A percentile compares a stretch with the other conserved stretches of the same genome.
Conservation (phyloP, 2,329 filamentous ascomycete genomes). For the Hirsutella thompsonii region DNA sequence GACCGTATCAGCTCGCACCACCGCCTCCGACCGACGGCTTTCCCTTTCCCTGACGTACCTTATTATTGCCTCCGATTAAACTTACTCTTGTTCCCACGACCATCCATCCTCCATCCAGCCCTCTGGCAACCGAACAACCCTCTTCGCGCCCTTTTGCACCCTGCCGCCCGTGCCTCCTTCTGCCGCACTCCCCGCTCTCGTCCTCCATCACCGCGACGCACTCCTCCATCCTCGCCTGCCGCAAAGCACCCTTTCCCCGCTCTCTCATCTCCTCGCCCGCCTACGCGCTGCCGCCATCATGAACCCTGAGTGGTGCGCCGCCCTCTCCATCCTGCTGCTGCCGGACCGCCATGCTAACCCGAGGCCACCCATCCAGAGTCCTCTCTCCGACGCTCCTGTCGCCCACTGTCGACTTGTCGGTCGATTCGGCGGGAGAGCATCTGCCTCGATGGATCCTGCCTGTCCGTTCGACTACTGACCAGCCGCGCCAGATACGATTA, state of each 20-base stretch:
- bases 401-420: too few relatives aligned
- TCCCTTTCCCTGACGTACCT: slow-evolving; percentile 21
- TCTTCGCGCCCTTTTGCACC: not conserved
- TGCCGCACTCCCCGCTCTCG: not conserved
- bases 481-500: slow-evolving; percentile 80
- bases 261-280: slow-evolving; percentile 4
- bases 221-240: not conserved
- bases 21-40: slow-evolving; percentile 10
- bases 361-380: not conserved
- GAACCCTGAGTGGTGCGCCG: slow-evolving; percentile 84
- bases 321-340: slow-evolving; percentile 8
- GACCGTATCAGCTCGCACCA: slow-evolving; percentile 5
- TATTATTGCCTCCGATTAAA: not conserved
- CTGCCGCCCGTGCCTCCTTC: slow-evolving; percentile 3
- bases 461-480: slow-evolving; percentile 5
- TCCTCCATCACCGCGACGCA: slow-evolving; percentile 12
- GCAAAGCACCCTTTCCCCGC: not conserved
- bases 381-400: not conserved
- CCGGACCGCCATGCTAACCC: slow-evolving; percentile 7
- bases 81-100: too few relatives aligned
- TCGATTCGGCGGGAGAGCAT: too few relatives aligned
- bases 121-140: too few relatives aligned
- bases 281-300: slow-evolving; percentile 43
- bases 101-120: too few relatives aligned
- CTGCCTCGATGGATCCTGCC: not conserved